Percentiles rank a stretch among this genome's conserved stretches.
Evolutionary conservation across 2,329 filamentous ascomycete genomes (phyloP).

Genomic region (Hortaea sp.): DNA sequence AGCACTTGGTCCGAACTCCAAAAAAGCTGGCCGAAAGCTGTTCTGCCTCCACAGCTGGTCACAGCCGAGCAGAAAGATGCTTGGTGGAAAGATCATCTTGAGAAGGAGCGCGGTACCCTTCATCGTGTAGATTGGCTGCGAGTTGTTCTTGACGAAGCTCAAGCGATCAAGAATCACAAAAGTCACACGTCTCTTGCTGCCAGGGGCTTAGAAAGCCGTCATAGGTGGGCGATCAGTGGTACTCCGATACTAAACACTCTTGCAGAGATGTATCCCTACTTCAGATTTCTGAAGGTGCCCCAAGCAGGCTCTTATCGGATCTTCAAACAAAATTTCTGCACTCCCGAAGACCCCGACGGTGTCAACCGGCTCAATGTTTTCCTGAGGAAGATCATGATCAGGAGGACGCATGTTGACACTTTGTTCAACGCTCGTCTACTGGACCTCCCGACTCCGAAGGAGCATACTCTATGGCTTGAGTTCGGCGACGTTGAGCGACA

Average conservation of each 20-base stretch:
- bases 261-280: slow-evolving; percentile 30
- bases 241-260: slow-evolving; percentile 26
- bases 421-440: slow-evolving; percentile 46
- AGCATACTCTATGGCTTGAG: slow-evolving; percentile 33
- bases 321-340: slow-evolving; percentile 36
- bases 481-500: slow-evolving; percentile 44
- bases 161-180: slow-evolving; percentile 72
- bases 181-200: slow-evolving; percentile 36
- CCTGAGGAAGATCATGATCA: slow-evolving; percentile 40
- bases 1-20: slow-evolving; percentile 35
- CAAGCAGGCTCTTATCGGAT: slow-evolving; percentile 31
- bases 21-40: slow-evolving; percentile 32
- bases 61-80: slow-evolving; percentile 30
- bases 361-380: slow-evolving; percentile 28
- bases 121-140: slow-evolving; percentile 38
- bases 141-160: slow-evolving; percentile 79
- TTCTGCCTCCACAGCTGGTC: slow-evolving; percentile 26
- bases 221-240: slow-evolving; percentile 35
- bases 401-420: slow-evolving; percentile 38
- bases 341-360: slow-evolving; percentile 17
- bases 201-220: slow-evolving; percentile 28
- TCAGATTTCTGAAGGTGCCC: slow-evolving; percentile 35
- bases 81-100: slow-evolving; percentile 27
- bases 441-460: slow-evolving; percentile 40
- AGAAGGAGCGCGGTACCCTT: slow-evolving; percentile 26